Base-by-base conservation (phyloP, 2,329 filamentous ascomycete species). In the Aspergillus sp. region DNA sequence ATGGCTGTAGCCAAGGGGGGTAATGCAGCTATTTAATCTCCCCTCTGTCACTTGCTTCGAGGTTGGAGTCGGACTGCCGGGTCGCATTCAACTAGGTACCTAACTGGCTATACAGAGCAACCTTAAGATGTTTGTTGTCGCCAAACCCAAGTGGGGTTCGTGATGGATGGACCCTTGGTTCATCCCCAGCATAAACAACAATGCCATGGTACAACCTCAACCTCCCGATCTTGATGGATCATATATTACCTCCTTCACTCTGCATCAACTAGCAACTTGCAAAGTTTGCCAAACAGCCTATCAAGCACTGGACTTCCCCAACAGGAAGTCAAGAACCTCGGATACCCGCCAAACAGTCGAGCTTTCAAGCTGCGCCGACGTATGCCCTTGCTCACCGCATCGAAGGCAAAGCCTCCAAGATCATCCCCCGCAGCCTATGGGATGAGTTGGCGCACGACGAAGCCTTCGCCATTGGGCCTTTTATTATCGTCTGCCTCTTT, bases 371-470 rank as follows among this genome's bases (percentile, higher is more conserved):
- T 49, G 42, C 34, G 12, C 13, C 34, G 34, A 40, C 34, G 50
- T 57, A 33, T 59, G 45, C 54, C 59, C 60, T 67, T 65, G 65
- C 65, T 66, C 66, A 69, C 69, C 66, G 66, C 67, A 70, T 66
- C 69, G 61, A 65, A 61, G 68, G 69, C 63, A 52, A 62, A 46
- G 22, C 51, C 27, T 48, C 27, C 1, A 53, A 53, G 51, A 53
- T 44, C 37, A 24, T 42, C 55, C 44, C 44, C 51, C 39, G 53
- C 61, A 62, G 59, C 62, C 62, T 61, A 67, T 65, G 51, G 54
- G 51, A 63, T 54, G 15, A 24, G 48, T 53, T 49, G 50, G 49
- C 49, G 27, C 49, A 17, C 37, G 39, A 34, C 51, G 15, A 55
- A 52, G 47, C 22, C 53, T 24, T 37, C 45, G n/a, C 44, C 17